Base-by-base conservation (phyloP, 371 early-diverging fungal species). In the Zychaea mexicana region DNA sequence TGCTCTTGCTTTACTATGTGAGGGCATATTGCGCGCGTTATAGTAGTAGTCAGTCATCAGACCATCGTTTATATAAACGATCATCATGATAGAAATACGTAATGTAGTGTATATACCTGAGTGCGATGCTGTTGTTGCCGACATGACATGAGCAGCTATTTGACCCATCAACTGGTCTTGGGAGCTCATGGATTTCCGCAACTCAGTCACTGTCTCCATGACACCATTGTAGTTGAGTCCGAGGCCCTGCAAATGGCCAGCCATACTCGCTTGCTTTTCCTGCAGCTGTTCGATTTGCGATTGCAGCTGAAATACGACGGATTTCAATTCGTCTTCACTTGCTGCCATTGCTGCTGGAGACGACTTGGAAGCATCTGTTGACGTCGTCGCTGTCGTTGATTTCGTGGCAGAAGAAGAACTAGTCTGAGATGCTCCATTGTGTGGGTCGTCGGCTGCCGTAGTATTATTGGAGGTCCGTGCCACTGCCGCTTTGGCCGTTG, bases 141-240 rank as follows among this genome's bases (percentile, higher is more conserved):
- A 33, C 45, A 27, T 58, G 45, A 24, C 13, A 24, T n/a, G 49
- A 4, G 26, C 24, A 5, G 42, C 59, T 3, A 58, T 10, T 31
- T 58, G 59, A 13, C 28, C 15, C 59, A 58, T 46, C 26, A 58
- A 27, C 24, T 58, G 27, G 73, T 87, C 86, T 70, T 88, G 88
- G n/a, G 80, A 76, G 45, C 67, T 67, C 79, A 87, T 81, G 61
- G 68, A 76, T 56, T 84, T 82, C 64, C 75, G 74, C 22, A 87
- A 69, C 1, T 69, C 74, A 62, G 74, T 63, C 10, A 89, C 60
- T 62, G 87, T 89, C 30, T 86, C 82, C 5, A 84, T 64, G 33
- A 89, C 72, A 2, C 61, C 63, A 60, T 81, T 73, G 66, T 88
- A 84, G 63, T 83, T 82, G 56, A 75, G 74, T 59, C 74, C 71